A percentile compares a stretch with the other conserved stretches of the same genome.
Conservation (phyloP, 2,329 filamentous ascomycete genomes). For the Penicillium sp. region DNA sequence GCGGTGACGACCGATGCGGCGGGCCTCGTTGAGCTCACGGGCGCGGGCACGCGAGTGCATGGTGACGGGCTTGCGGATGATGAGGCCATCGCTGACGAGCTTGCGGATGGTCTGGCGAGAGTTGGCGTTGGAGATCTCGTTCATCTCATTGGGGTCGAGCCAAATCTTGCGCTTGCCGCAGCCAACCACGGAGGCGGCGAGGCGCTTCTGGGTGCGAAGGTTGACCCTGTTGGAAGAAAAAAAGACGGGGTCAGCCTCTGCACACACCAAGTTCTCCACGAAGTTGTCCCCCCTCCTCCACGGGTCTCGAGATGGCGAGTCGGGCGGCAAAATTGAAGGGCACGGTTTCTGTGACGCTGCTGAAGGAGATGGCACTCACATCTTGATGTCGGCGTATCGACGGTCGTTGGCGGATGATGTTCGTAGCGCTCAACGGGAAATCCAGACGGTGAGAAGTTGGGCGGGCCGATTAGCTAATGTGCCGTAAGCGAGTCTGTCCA, state of each 20-base stretch:
- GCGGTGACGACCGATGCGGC: constrained; percentile 94
- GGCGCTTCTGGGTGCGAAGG: constrained; percentile 99
- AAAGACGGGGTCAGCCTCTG: constrained; percentile 35
- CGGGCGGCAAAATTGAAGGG: not conserved
- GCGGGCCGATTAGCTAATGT: constrained; percentile 44
- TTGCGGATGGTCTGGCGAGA: constrained; percentile 99
- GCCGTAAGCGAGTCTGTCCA: constrained; percentile 40
- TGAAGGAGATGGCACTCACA: constrained; percentile 40
- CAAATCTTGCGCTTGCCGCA: constrained; percentile 99
- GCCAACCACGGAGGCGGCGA: constrained; percentile 96
- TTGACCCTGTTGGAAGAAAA: constrained; percentile 73
- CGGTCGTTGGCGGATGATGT: constrained; percentile 47
- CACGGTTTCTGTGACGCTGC: constrained; percentile 15
- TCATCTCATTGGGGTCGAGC: constrained; percentile 99
- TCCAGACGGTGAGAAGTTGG: constrained; percentile 42
- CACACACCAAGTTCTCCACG: constrained; percentile 16
- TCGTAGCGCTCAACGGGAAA: constrained; percentile 43
- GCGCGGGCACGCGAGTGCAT: constrained; percentile 99
- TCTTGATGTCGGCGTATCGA: constrained; percentile 48
- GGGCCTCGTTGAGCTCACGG: constrained; percentile 89
- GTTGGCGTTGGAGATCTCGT: constrained; percentile 99
- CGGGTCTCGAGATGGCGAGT: not conserved
- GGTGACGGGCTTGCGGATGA: constrained; percentile 99
- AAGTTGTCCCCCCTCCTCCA: not conserved
- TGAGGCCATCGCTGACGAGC: constrained; percentile 98